Conservation (phyloP, 1,284 basidiomycete species). For the Apiotrichum domesticum region DNA sequence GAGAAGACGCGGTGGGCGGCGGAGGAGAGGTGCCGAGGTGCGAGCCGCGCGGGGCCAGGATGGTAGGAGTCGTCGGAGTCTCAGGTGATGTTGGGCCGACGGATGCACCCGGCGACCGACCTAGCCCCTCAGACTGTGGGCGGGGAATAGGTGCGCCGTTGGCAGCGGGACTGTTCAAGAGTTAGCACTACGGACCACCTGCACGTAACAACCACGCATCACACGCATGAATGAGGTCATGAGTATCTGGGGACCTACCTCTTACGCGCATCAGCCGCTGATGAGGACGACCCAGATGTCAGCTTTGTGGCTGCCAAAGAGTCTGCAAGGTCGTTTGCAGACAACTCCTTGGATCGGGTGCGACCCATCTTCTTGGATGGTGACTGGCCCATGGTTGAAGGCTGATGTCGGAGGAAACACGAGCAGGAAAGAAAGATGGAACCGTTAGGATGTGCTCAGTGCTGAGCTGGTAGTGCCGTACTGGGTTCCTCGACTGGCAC, state of each 20-base stretch:
- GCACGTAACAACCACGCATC: too few species aligned
- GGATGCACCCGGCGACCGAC: neutral
- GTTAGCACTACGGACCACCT: neutral
- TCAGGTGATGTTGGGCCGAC: slow-evolving; percentile 4
- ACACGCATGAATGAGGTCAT: too few species aligned
- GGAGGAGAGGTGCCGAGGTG: slow-evolving; percentile 34
- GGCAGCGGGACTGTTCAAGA: neutral
- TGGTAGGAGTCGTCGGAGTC: slow-evolving; percentile 45
- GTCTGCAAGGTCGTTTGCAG: slow-evolving; percentile 41
- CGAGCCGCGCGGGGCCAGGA: slow-evolving; percentile 37
- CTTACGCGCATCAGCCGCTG: slow-evolving; percentile 5
- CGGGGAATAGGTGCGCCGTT: neutral
- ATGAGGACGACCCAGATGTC: slow-evolving; percentile 10
- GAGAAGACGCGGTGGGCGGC: slow-evolving; percentile 31
- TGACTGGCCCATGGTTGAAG: slow-evolving; percentile 42
- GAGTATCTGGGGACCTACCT: slow-evolving; percentile 6
- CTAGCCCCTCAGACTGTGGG: neutral
- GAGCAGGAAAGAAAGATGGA: neutral
- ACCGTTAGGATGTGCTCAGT: too few species aligned
- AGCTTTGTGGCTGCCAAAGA: slow-evolving; percentile 30
- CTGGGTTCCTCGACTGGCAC: too few species aligned
- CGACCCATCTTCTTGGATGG: slow-evolving; percentile 48
- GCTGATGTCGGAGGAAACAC: neutral
- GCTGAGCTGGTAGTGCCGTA: too few species aligned
- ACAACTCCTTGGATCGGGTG: slow-evolving; percentile 48